Percentiles rank a stretch among this genome's conserved stretches.
Evolutionary conservation across 257 asterid species (phyloP).

Genomic region (Ilex aquifolium): DNA sequence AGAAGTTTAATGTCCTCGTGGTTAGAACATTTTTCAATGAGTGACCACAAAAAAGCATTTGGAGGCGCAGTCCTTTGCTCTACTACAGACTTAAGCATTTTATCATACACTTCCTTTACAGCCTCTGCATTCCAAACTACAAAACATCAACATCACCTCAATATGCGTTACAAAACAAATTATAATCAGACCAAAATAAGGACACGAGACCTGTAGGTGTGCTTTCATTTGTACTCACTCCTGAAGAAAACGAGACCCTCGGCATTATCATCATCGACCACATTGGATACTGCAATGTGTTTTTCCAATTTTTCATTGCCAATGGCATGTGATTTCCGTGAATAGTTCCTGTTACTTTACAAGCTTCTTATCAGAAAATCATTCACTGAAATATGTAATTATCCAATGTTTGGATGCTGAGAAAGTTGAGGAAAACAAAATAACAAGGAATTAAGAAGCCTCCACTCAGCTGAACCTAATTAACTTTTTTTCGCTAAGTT

Average conservation of each 20-base stretch:
- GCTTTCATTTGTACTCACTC: conserved; percentile 26
- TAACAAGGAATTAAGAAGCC: no score
- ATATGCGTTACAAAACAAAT: conserved; percentile 3
- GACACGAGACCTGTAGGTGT: conserved; percentile 41
- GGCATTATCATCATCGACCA: conserved; percentile 15
- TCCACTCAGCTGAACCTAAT: no score
- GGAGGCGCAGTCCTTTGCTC: conserved; percentile 82
- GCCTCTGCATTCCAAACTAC: conserved; percentile 50
- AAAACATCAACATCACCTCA: not conserved
- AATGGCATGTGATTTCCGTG: conserved; percentile 13
- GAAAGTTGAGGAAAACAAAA: not conserved
- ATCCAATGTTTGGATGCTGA: not conserved
- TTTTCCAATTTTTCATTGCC: conserved; percentile 15
- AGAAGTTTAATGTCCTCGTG: conserved; percentile 68
- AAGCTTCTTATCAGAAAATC: conserved; percentile 8
- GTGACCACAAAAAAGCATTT: conserved; percentile 79
- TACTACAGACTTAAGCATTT: conserved; percentile 46
- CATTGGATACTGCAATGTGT: conserved; percentile 11
- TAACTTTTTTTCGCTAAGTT: no score
- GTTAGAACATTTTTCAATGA: conserved; percentile 55
- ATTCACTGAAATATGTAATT: not conserved
- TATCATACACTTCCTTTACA: conserved; percentile 61
- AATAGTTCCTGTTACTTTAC: conserved; percentile 26
- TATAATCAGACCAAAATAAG: conserved; percentile 1
- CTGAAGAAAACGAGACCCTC: conserved; percentile 46